Percentiles rank a stretch among this genome's conserved stretches.
Evolutionary conservation across 208 protist genomes (phyloP).

Genomic region (Endotrypanum monterogeii): DNA sequence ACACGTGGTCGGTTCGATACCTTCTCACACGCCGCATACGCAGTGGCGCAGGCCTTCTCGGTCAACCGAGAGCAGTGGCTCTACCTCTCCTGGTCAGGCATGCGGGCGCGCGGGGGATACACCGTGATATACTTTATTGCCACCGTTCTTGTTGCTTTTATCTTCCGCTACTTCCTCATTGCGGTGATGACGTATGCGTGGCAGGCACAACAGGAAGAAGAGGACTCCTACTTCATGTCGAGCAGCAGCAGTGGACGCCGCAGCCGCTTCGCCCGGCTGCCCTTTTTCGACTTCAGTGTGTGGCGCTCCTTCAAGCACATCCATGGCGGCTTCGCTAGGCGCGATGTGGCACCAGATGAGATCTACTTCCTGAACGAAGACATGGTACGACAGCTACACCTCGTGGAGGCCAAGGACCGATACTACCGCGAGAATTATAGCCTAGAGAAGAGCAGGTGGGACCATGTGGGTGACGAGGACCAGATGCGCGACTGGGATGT

Average conservation of each 20-base stretch:
- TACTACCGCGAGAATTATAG: constrained; percentile 50
- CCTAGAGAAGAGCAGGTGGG: constrained; percentile 13
- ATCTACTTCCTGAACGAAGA: constrained; percentile 89
- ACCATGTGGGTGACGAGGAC: constrained; percentile 13
- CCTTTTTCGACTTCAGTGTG: constrained; percentile 91
- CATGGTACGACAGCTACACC: constrained; percentile 82
- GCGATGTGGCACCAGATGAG: constrained; percentile 88
- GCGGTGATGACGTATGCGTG: constrained; percentile 84
- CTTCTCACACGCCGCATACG: constrained; percentile 82
- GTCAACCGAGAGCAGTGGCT: constrained; percentile 86
- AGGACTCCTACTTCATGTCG: constrained; percentile 54
- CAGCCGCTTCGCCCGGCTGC: constrained; percentile 41
- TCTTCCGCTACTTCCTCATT: constrained; percentile 90
- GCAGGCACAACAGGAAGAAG: constrained; percentile 77
- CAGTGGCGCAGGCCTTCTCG: constrained; percentile 87
- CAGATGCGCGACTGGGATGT: constrained; percentile 10
- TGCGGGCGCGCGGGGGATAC: constrained; percentile 78
- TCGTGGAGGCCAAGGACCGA: constrained; percentile 76
- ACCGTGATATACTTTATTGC: constrained; percentile 89
- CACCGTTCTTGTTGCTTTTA: constrained; percentile 70
- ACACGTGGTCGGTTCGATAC: constrained; percentile 79
- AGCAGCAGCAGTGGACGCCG: constrained; percentile 28
- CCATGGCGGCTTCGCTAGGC: constrained; percentile 86
- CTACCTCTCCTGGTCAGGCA: constrained; percentile 84
- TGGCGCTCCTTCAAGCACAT: constrained; percentile 94